Evolutionary conservation across 2,329 filamentous ascomycete genomes (phyloP).

Genomic region (Fragosphaeria purpurea): DNA sequence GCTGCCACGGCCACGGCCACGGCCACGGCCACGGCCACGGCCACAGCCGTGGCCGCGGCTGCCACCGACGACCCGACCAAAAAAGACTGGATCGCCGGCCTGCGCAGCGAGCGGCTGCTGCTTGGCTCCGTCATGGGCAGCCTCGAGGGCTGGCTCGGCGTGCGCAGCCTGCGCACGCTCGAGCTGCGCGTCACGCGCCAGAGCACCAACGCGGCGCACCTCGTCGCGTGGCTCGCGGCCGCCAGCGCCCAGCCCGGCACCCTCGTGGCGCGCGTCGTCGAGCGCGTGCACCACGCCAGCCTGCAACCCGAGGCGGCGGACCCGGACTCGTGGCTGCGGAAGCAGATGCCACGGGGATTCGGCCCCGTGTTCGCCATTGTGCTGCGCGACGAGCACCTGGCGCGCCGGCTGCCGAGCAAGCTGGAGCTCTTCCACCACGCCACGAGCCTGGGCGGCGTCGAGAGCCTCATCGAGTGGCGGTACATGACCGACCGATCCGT

Average conservation of each 20-base stretch:
- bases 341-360: slow-evolving; percentile 87
- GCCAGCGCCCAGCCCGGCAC: slow-evolving; percentile 30
- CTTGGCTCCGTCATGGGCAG: slow-evolving; percentile 80
- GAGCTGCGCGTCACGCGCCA: slow-evolving; percentile 74
- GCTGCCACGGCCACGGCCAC: slow-evolving; percentile 22
- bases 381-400: slow-evolving; percentile 49
- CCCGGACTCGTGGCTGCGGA: slow-evolving; percentile 59
- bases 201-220: slow-evolving; percentile 54
- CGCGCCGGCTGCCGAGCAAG: slow-evolving; percentile 64
- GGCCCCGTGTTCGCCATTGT: slow-evolving; percentile 78
- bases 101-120: slow-evolving; percentile 61
- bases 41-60: no score
- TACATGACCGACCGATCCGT: slow-evolving; percentile 72
- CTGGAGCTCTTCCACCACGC: slow-evolving; percentile 84
- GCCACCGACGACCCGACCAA: no score
- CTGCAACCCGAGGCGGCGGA: slow-evolving; percentile 57
- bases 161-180: slow-evolving; percentile 75
- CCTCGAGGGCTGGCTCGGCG: slow-evolving; percentile 84
- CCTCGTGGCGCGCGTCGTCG: slow-evolving; percentile 44
- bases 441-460: slow-evolving; percentile 85
- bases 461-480: slow-evolving; percentile 94
- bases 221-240: slow-evolving; percentile 63
- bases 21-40: no score
- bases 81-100: slow-evolving; percentile 43
- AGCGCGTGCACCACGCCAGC: slow-evolving; percentile 59